Conservation (phyloP, 306 rosid genomes). For the Lathyrus sativus region DNA sequence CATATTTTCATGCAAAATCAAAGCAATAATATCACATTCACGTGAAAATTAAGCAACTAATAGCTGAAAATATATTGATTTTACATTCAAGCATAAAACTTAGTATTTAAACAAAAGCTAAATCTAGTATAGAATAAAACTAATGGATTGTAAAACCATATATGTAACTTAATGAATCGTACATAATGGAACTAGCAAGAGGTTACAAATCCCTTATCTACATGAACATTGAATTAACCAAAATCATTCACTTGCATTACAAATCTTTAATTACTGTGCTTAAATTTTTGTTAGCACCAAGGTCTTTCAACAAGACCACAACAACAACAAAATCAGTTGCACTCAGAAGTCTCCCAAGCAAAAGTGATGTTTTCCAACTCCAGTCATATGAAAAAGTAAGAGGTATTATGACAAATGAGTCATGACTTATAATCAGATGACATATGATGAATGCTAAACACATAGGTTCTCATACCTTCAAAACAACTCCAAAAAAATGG, state of each 20-base stretch:
- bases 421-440: constrained; percentile 22
- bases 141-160: neutral
- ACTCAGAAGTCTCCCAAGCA: constrained; percentile 94
- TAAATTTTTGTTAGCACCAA: constrained; percentile 94
- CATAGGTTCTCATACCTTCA: constrained; percentile 65
- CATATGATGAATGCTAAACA: constrained; percentile 20
- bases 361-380: constrained; percentile 92
- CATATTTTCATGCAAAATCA: neutral
- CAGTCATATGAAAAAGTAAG: constrained; percentile 84
- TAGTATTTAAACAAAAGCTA: constrained; percentile 6
- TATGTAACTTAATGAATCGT: neutral
- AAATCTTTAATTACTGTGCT: constrained; percentile 80
- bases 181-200: constrained; percentile 33
- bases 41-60: constrained; percentile 26
- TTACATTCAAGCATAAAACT: neutral
- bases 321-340: constrained; percentile 99
- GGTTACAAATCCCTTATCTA: constrained; percentile 92
- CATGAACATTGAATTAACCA: constrained; percentile 48
- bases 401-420: constrained; percentile 49
- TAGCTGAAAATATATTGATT: constrained; percentile 12
- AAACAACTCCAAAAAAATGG: constrained; percentile 76
- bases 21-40: constrained; percentile 1
- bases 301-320: constrained; percentile 89
- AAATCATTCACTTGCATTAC: too few species aligned
- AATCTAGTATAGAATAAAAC: constrained; percentile 10